Evolutionary conservation across 169 alveolate genomes (phyloP), one percentile per base, ranked within the genome.

Genomic region (Eimeria praecox): DNA sequence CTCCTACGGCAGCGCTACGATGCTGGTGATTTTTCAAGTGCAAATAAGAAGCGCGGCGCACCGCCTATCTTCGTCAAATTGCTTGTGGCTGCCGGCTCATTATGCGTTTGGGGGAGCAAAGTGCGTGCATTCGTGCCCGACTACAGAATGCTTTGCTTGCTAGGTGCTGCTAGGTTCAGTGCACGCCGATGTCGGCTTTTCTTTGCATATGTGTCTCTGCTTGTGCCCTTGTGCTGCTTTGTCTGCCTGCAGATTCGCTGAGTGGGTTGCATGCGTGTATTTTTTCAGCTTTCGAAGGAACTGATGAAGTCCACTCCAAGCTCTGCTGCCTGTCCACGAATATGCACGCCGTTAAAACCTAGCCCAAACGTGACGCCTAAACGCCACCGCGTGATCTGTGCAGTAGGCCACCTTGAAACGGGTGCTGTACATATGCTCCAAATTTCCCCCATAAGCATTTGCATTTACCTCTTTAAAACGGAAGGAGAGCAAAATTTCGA

Each of bases 401-500:
- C 80, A 33, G 22, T 2, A 16, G 8, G 8, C 22, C 44, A 69
- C 22, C 42, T 14, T 18, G 27, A 20, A 12, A 2, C 80, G n/a
- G 24, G 30, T 35, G 80, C 80, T 30, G 46, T 33, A 24, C 27
- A 24, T 69, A 24, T 69, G 46, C 75, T 20, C 24, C 49, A 33
- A 2, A 35, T 9, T 30, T 62, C 30, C 9, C 5, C 46, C 44
- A 35, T 3, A 30, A 6, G 80, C 80, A 69, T n/a, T 16, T 33
- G 49, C 49, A 54, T 24, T 42, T 44, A 77, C 87, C 87, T 77
- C 38, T n/a, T 42, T 44, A 44, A 77, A 77, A 12, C 12, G 20
- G 87, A 10, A 40, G 59, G 92, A 44, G 18, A 86, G 78, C 80
- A 38, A 33, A 35, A 86, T 44, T 44, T 44, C 92, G 14, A 86